Base-by-base conservation (phyloP, 176 grass and related monocot species). In the Chloris gayana region DNA sequence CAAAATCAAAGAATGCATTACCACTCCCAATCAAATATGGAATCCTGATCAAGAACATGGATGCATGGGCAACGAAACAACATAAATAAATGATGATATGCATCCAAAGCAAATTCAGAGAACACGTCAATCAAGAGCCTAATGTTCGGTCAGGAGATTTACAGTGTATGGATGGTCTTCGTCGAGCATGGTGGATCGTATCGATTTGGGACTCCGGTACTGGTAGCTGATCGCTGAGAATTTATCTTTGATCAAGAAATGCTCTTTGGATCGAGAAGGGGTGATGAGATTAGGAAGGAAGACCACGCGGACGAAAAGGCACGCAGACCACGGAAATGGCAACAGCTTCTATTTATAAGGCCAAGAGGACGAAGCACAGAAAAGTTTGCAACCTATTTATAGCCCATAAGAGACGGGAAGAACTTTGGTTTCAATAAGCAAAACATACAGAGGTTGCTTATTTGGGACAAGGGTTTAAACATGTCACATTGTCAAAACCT, bases 281-380 rank as follows among this genome's bases (percentile, higher is more conserved):
- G 35, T 15, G 72, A 37, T 45, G 22, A 21, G 26, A 57, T 27
- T 33, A 68, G 47, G 39, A 47, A 15, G 32, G 61, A 27, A 45
- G 69, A 26, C 2, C 19, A 35, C 19, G 59, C 46, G 50, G 22
- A 24, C 47, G 64, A 60, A 65, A 65, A 76, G 76, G 59, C 64
- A 81, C 19, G 59, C 44, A 68, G 77, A 72, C 49, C 66, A 72
- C 49, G 83, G 72, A 51, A 69, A 82, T 41, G 73, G 73, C 61
- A 78, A 34, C 31, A 53, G 39, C 67, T 61, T 82, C 83, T 86
- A 89, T 89, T 86, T 89, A 89, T 89, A 89, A 89, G 62, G 73
- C 39, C 41, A 51, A 59, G 31, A 73, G 77, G 67, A 74, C 38
- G 14, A 66, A 19, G 78, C 46, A 67, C 83, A 72, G 58, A 59